Evolutionary conservation across 78 protist species (phyloP).

Genomic region (Dictyostelium brefeldianum): DNA sequence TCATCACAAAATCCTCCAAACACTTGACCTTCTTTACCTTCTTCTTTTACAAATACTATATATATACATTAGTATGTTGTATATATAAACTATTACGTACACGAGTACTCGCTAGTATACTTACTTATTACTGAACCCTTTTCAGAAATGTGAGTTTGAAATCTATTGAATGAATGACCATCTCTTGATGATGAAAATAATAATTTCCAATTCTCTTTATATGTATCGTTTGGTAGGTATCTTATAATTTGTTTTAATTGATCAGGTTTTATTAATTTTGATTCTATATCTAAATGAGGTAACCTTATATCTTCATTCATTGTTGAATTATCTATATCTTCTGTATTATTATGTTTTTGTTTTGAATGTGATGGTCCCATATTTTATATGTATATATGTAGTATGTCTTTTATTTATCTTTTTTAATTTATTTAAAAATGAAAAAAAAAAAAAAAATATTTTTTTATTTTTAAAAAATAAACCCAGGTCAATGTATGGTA

Average conservation of each 20-base stretch:
- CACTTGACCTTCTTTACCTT: constrained; percentile 49
- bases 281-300: too few relatives aligned
- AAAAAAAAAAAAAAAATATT: background rate
- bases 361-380: constrained; percentile 4
- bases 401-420: background rate
- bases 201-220: constrained; percentile 39
- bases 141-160: constrained; percentile 28
- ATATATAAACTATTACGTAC: too few relatives aligned
- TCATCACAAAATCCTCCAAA: constrained; percentile 74
- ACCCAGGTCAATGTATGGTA: too few relatives aligned
- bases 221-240: constrained; percentile 40
- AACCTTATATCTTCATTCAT: background rate
- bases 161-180: constrained; percentile 69
- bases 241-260: background rate
- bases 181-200: constrained; percentile 37
- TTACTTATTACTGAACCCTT: constrained; percentile 37
- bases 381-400: too few relatives aligned
- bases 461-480: too few relatives aligned
- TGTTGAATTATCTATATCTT: background rate
- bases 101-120: too few relatives aligned
- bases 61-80: too few relatives aligned
- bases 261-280: background rate
- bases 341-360: background rate
- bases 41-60: constrained; percentile 46
- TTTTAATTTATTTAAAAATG: background rate